phyloP scores from a whole-genome alignment of 2,329 filamentous ascomycete genomes.

The Incumbomyces delicatus region DNA sequence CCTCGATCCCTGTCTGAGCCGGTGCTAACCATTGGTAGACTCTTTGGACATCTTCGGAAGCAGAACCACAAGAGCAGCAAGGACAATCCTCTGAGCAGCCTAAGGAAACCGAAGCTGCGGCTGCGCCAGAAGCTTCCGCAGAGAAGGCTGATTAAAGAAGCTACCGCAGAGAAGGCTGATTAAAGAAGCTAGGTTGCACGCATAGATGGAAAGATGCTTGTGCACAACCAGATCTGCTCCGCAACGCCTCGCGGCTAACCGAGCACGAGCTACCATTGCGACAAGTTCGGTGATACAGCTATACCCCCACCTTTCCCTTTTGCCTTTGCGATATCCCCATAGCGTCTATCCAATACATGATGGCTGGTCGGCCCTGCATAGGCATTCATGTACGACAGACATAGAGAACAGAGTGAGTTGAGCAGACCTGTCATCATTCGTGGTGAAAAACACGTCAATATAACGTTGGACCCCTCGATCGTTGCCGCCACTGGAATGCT shows the following conservation, averaged over 20 bases:
- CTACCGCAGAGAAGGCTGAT: slow-evolving; percentile 18
- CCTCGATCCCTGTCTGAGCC: background rate
- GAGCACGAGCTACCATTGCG: background rate
- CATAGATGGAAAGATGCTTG: slow-evolving; percentile 3
- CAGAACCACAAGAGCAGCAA: slow-evolving; percentile 60
- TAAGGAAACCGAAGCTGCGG: slow-evolving; percentile 17
- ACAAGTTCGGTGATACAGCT: slow-evolving; percentile 5
- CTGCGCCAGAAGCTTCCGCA: slow-evolving; percentile 14
- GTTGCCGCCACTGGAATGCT: no score
- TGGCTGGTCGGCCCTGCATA: background rate
- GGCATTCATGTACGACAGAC: background rate
- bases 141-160: slow-evolving; percentile 20
- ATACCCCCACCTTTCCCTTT: slow-evolving; percentile 6
- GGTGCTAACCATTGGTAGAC: slow-evolving; percentile 50
- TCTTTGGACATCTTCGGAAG: slow-evolving; percentile 98
- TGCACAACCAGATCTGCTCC: background rate
- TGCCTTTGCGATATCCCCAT: slow-evolving; percentile 6
- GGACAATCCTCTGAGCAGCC: slow-evolving; percentile 20
- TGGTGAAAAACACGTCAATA: background rate
- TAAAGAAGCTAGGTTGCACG: slow-evolving; percentile 4
- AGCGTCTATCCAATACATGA: background rate
- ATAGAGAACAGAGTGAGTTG: background rate
- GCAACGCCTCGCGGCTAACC: background rate
- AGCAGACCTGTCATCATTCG: background rate
- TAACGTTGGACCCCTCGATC: no score